These are phyloP conservation scores for Aspergillus heteromorphus DNA, from an alignment of 495 filamentous ascomycete genomes.

Conservation along the genomic window DNA sequence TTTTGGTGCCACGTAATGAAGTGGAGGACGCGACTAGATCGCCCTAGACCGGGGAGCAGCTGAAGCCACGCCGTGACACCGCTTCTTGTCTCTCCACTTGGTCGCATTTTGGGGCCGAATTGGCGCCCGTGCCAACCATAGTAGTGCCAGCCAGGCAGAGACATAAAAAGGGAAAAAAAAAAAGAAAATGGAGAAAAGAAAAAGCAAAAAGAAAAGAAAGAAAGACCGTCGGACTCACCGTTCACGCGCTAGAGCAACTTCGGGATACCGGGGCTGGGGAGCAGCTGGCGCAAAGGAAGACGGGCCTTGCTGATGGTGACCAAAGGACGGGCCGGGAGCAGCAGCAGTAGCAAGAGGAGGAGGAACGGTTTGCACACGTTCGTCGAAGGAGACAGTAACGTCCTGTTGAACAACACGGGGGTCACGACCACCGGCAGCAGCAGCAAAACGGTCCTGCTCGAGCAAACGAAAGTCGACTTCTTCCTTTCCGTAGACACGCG, in stretches of 20 bases:
- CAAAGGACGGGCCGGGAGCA: not conserved
- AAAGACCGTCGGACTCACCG: constrained; percentile 29
- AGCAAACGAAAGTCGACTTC: constrained; percentile 72
- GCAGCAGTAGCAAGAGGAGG: not conserved
- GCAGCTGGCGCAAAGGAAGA: not conserved
- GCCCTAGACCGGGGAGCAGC: constrained; percentile 23
- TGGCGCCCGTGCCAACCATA: not conserved
- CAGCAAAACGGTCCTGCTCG: constrained; percentile 47
- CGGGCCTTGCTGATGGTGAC: constrained; percentile 18
- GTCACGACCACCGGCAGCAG: not conserved
- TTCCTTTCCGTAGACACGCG: constrained; percentile 69
- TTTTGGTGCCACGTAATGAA: constrained; percentile 39
- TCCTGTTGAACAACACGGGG: constrained; percentile 38
- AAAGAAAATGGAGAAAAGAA: constrained; percentile 12
- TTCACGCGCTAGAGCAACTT: constrained; percentile 54
- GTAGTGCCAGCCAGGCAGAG: constrained; percentile 8
- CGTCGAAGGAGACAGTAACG: constrained; percentile 37
- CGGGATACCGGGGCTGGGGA: constrained; percentile 23
- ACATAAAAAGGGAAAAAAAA: not conserved
- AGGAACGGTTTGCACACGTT: constrained; percentile 9
- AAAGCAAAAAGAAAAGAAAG: constrained; percentile 14
- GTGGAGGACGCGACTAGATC: constrained; percentile 26
- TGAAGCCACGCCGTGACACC: constrained; percentile 20
- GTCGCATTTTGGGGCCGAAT: constrained; percentile 1
- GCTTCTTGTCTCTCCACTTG: constrained; percentile 22